phyloP scores from a whole-genome alignment of 192 early-diverging fungal genomes.

The Cladochytrium replicatum region DNA sequence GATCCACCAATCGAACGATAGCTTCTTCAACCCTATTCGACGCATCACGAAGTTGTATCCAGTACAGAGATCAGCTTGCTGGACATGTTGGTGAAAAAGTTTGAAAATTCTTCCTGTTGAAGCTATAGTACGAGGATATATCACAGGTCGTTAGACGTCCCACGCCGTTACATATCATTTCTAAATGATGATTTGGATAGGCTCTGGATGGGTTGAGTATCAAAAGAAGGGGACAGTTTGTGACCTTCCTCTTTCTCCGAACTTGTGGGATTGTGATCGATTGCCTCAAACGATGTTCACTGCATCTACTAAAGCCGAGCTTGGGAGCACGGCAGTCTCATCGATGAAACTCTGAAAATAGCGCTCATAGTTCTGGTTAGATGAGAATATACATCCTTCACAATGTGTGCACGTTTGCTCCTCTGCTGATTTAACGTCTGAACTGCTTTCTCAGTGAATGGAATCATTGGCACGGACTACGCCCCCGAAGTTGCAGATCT shows the following conservation, averaged over 20 bases:
- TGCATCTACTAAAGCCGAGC: slow-evolving; percentile 97
- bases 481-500: slow-evolving; percentile 64
- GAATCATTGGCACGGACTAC: slow-evolving; percentile 70
- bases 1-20: slow-evolving; percentile 37
- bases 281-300: slow-evolving; percentile 82
- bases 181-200: too few relatives aligned
- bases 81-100: slow-evolving; percentile 85
- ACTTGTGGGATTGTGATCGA: slow-evolving; percentile 74
- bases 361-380: too few relatives aligned
- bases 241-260: slow-evolving; percentile 72
- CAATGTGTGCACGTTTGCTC: slow-evolving; percentile 37
- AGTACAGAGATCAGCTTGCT: slow-evolving; percentile 81
- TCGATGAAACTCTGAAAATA: neutral
- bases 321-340: slow-evolving; percentile 97
- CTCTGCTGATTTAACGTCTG: too few relatives aligned
- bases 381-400: slow-evolving; percentile 96
- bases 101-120: slow-evolving; percentile 89
- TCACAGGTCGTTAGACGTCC: slow-evolving; percentile 50
- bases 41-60: slow-evolving; percentile 34
- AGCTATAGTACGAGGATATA: slow-evolving; percentile 97
- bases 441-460: slow-evolving; percentile 56
- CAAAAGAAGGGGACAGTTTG: slow-evolving; percentile 86
- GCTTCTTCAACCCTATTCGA: slow-evolving; percentile 29
- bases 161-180: too few relatives aligned
- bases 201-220: slow-evolving; percentile 95